These are phyloP conservation scores for Cicer cuneatum DNA, from an alignment of 306 rosid genomes.

Conservation along the genomic window DNA sequence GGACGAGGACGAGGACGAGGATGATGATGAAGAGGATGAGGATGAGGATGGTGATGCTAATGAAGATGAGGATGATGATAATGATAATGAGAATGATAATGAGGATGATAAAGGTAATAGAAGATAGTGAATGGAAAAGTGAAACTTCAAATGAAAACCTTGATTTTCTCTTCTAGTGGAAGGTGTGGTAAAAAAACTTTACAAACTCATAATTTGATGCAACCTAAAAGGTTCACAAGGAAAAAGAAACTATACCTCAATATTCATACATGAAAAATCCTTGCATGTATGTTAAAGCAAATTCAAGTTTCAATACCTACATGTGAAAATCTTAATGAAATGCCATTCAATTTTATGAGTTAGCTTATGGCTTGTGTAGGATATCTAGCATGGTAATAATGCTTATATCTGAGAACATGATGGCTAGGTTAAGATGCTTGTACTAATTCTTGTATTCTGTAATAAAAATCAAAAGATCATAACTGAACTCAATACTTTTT, in stretches of 20 bases:
- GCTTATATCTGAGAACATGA: background rate
- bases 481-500: background rate
- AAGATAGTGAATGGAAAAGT: conserved; percentile 5
- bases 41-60: background rate
- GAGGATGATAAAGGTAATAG: background rate
- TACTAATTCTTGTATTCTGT: conserved; percentile 1
- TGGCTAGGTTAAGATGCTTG: background rate
- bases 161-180: background rate
- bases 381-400: conserved; percentile 6
- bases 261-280: background rate
- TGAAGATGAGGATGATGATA: background rate
- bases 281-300: no score
- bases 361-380: background rate
- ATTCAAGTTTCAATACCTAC: background rate
- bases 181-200: background rate
- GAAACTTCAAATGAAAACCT: background rate
- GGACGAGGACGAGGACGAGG: accelerated
- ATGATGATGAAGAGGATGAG: accelerated
- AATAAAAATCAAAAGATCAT: background rate
- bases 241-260: conserved; percentile 2
- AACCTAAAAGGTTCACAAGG: conserved; percentile 1
- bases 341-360: conserved; percentile 16
- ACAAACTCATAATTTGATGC: background rate
- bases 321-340: background rate
- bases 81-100: background rate